Percentiles rank a stretch among this genome's conserved stretches.
These are phyloP conservation scores for Fusarium ramigenum DNA, from an alignment of 2,329 filamentous ascomycete species.

Conservation along the genomic window DNA sequence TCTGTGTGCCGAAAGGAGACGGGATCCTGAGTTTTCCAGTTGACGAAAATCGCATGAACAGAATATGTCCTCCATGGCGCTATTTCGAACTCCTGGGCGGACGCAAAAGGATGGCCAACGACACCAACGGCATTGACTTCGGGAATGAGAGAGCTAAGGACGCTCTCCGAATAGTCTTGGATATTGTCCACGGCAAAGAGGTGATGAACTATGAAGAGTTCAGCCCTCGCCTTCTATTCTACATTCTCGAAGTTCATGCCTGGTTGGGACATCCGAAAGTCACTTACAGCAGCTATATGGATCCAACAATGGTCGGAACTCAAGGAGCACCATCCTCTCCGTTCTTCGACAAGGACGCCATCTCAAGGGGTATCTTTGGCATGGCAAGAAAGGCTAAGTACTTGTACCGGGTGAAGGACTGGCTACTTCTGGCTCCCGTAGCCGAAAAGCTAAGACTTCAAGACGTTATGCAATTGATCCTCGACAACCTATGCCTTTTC, in stretches of 20 bases:
- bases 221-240: constrained; percentile 21
- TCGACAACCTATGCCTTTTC: neutral
- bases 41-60: neutral
- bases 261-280: constrained; percentile 8
- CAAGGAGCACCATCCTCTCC: neutral
- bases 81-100: neutral
- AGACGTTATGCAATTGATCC: neutral
- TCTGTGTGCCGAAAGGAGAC: neutral
- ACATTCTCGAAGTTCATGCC: constrained; percentile 15
- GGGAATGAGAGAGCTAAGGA: neutral
- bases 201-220: neutral
- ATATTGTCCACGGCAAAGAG: constrained; percentile 5
- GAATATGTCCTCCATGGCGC: constrained; percentile 1
- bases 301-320: neutral
- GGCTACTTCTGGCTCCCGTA: constrained; percentile 28
- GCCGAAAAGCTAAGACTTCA: constrained; percentile 12
- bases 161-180: constrained; percentile 8
- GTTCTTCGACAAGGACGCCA: neutral
- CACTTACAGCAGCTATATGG: neutral
- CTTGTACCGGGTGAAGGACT: constrained; percentile 12
- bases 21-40: neutral
- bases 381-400: neutral
- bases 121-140: neutral
- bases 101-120: neutral
- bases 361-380: neutral